Base-by-base conservation (phyloP, 1,139 yeast species). In the Lodderomyces parapsilosis region DNA sequence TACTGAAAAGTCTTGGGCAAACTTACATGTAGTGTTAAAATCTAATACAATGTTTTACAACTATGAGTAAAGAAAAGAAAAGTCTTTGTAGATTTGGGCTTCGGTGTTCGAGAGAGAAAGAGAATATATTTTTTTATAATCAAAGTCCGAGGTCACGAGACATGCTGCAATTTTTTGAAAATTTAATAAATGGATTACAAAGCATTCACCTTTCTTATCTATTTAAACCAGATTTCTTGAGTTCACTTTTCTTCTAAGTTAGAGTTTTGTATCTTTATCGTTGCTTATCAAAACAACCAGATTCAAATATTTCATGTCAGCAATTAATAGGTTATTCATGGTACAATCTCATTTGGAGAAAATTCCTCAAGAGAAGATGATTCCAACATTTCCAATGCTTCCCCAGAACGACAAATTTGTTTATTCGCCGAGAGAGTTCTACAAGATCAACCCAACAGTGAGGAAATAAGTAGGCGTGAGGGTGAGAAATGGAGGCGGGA, bases 321-420 rank as follows among this genome's bases (percentile, higher is more conserved):
- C 57, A 10, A 45, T 23, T 20, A 42, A 47, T 20, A 46, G 65
- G 41, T 49, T 60, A 27, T 45, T 48, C 13, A 54, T 60, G 59
- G 34, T 60, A 6, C 50, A 50, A 22, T 45, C 56, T 11, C 64
- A 60, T 43, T 35, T 60, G 20, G 42, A 46, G 31, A 35, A 37
- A 30, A n/a, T 22, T 13, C 7, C 24, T 6, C 22, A 13, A 10
- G 17, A 22, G 18, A 34, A 34, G 11, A 34, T 22, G 19, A 22
- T 34, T 6, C 37, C 37, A 20, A 34, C 18, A 6, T 34, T 34
- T 17, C 37, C 37, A 22, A 11, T 13, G 8, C 27, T 23, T 14
- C 27, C 37, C n/a, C 25, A 22, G 2, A 15, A 34, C 10, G 37
- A 23, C 9, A 34, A 28, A 13, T 20, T 14, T 11, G 19, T 19